phyloP scores from a whole-genome alignment of 192 early-diverging fungal species.

The Coemansia sp. region DNA sequence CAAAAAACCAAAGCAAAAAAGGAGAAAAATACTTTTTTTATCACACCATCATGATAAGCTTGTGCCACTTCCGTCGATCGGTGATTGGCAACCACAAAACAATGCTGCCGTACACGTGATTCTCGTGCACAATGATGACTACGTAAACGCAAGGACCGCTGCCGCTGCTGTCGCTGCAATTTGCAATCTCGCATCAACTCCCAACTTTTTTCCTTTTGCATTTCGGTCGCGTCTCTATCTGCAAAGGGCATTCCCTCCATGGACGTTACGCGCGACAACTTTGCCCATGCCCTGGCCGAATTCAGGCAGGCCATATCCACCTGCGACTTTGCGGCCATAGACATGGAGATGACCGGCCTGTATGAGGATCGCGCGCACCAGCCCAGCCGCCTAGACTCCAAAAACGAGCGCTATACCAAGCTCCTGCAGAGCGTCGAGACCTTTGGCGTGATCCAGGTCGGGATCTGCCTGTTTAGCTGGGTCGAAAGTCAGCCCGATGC shows the following conservation, averaged over 20 bases:
- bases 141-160: too few species aligned
- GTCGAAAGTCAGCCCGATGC: conserved; percentile 14
- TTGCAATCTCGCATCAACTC: neutral
- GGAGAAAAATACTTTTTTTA: neutral
- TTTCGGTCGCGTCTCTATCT: too few species aligned
- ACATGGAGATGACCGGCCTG: conserved; percentile 56
- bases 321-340: conserved; percentile 50
- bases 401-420: conserved; percentile 63
- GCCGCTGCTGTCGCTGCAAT: neutral
- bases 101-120: too few species aligned
- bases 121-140: too few species aligned
- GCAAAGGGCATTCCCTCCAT: conserved; percentile 12
- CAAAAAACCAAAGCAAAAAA: conserved; percentile 4
- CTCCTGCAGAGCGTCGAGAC: conserved; percentile 51
- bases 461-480: conserved; percentile 84
- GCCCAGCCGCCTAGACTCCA: conserved; percentile 52
- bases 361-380: conserved; percentile 32
- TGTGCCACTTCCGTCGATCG: neutral
- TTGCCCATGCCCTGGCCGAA: conserved; percentile 26
- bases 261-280: conserved; percentile 48
- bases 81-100: too few species aligned
- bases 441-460: conserved; percentile 77
- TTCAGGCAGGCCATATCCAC: conserved; percentile 20
- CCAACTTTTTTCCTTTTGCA: neutral
- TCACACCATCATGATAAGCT: neutral